Evolutionary conservation across 148 eudicot species (phyloP), one percentile per base, ranked within the genome.

Genomic region (Rhododendron kiyosumense): DNA sequence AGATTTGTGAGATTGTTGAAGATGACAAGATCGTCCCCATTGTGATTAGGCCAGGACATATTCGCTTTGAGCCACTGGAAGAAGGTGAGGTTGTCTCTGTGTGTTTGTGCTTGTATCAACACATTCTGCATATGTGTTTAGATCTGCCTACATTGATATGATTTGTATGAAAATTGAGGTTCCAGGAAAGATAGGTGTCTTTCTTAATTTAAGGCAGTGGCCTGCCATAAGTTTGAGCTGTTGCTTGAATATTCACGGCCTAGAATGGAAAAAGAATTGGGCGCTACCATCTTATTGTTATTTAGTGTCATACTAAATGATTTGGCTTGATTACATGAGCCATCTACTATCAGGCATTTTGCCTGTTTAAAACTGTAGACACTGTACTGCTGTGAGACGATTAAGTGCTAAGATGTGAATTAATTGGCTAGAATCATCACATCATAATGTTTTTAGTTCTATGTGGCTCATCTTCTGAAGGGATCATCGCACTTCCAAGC

Each of bases 21-120:
- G 98, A 91, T n/a, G 91, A 87, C 75, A 92, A 92, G 38, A 87
- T 93, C 84, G 94, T 91, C 84, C 99, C 98, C 71, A 86, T 94
- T 90, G 90, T 87, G 74, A 83, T 94, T 90, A 94, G 94, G 85
- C 99, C 98, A 49, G 98, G 98, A 85, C 97, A 94, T 87, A 94
- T 97, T 81, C 96, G 98, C 80, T 97, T 97, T 91, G 92, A 92
- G 81, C 91, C 96, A 52, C 85, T 91, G 81, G 91, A 81, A 76
- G 87, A 93, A 90, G 98, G 98, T 95, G 75, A 63, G 17, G 65
- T 20, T 7, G 13, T 17, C 84, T 82, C 22, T 65, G 34, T 81
- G n/a, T 36, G 8, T 49, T 13, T 57, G 22, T 73, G 32, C 83
- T 10, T 45, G 36, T 52, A 24, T n/a, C 20, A 46, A 34, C 59